phyloP scores from a whole-genome alignment of 164 flowering plant species.

The Aristolochia contorta region DNA sequence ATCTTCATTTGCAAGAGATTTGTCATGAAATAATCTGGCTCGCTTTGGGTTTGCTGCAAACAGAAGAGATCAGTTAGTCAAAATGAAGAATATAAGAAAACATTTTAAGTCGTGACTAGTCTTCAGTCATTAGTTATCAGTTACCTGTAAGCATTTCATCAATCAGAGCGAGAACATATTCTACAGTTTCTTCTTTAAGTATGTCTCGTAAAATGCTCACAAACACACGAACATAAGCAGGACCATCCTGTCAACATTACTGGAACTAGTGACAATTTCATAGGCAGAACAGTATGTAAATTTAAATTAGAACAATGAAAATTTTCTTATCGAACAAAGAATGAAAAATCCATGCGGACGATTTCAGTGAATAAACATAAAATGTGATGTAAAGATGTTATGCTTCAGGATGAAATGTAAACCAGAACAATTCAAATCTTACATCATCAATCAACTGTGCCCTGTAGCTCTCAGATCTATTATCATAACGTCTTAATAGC shows the following conservation, averaged over 20 bases:
- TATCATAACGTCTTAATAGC: constrained; percentile 86
- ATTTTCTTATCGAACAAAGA: background rate
- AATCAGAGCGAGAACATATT: constrained; percentile 83
- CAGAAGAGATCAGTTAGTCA: constrained; percentile 11
- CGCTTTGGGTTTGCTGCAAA: constrained; percentile 79
- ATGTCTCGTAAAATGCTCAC: constrained; percentile 79
- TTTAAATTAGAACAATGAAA: background rate
- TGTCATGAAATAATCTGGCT: constrained; percentile 83
- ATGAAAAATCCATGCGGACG: background rate
- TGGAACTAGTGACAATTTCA: background rate
- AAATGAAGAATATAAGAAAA: background rate
- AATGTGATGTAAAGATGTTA: too few relatives aligned
- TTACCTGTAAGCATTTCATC: constrained; percentile 98
- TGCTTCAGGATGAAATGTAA: too few relatives aligned
- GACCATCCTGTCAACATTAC: constrained; percentile 72
- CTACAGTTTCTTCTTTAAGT: constrained; percentile 86
- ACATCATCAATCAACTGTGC: constrained; percentile 88
- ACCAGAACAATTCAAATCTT: constrained; percentile 13
- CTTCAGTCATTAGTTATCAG: background rate
- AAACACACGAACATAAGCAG: constrained; percentile 77
- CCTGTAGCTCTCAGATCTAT: constrained; percentile 63
- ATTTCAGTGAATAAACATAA: too few relatives aligned
- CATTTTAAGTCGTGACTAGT: background rate
- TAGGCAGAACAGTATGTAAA: background rate
- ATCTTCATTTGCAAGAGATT: constrained; percentile 73